Evolutionary conservation across 1,284 basidiomycete genomes (phyloP).

Genomic region (Pyrrhoderma lamaoense): DNA sequence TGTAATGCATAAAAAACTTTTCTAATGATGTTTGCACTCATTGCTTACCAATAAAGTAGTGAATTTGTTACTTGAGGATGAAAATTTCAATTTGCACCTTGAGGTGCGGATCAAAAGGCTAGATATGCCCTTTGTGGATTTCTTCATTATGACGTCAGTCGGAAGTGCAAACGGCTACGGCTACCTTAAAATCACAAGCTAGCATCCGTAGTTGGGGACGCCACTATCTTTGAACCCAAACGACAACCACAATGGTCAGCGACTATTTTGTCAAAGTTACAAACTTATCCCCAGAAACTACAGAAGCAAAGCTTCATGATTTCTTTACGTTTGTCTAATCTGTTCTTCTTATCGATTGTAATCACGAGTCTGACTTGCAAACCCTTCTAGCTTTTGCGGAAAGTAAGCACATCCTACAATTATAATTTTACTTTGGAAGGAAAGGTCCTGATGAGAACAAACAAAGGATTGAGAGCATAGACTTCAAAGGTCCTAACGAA

Average conservation of each 20-base stretch:
- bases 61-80: too few relatives aligned
- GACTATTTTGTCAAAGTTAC: constrained; percentile 31
- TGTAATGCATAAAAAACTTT: too few relatives aligned
- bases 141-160: too few relatives aligned
- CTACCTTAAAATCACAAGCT: too few relatives aligned
- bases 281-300: constrained; percentile 53
- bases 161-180: too few relatives aligned
- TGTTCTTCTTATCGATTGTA: constrained; percentile 13
- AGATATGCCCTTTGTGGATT: too few relatives aligned
- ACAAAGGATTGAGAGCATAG: constrained; percentile 54
- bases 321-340: constrained; percentile 69
- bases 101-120: too few relatives aligned
- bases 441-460: neutral
- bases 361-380: neutral
- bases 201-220: too few relatives aligned
- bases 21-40: too few relatives aligned
- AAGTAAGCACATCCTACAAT: constrained; percentile 37
- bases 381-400: constrained; percentile 66
- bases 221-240: too few relatives aligned
- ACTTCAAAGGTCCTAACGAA: constrained; percentile 35
- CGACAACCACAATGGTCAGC: constrained; percentile 10
- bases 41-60: too few relatives aligned
- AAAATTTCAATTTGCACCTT: too few relatives aligned
- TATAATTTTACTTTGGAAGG: neutral
- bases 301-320: constrained; percentile 53